Base-by-base conservation (phyloP, 2,329 filamentous ascomycete species). In the Apiospora pterosperma region DNA sequence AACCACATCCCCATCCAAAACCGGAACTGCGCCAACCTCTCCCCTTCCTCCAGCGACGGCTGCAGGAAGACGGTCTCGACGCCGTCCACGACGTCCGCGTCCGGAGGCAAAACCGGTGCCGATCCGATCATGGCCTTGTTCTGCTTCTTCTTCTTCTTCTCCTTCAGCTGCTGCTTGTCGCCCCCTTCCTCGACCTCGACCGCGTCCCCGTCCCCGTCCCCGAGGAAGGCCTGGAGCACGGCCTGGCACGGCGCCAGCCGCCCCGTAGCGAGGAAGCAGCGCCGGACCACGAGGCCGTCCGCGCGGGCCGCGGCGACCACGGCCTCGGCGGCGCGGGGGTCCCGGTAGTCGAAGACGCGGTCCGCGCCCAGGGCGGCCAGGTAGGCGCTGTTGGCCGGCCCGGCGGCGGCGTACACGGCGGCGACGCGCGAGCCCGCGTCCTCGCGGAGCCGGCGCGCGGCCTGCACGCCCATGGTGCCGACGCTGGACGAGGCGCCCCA, bases 401-500 rank as follows among this genome's bases (percentile, higher is more conserved):
- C 75, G 0, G 80, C 74, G 0, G 78, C 78, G 7, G 79, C 78
- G 36, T 82, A 82, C 5, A 82, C 80, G 3, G 77, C 76, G 0
- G 74, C 74, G 48, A 78, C 72, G 21, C 73, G 62, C 62, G 77
- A 76, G 25, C 58, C 61, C 1, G 5, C 64, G 62, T 80, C 72
- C 11, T 77, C 69, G 1, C 77, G 75, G 19, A 82, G 65, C 4
- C 79, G 2, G 4, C 74, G 73, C 8, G 76, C 79, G 3, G 62
- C 75, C 66, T 82, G 80, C 4, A 82, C 78, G 0, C 77, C 77
- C 77, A 82, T 80, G 0, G 75, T 79, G 1, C 79, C 80, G 1
- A 82, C 76, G 55, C 80, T 82, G 0, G 79, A 81, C 11, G 79
- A 80, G 4, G 76, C 80, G 1, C 80, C 80, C 80, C 80, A 82